These are phyloP conservation scores for Hirschfeldia incana DNA, from an alignment of 345 rosid genomes.

Conservation along the genomic window DNA sequence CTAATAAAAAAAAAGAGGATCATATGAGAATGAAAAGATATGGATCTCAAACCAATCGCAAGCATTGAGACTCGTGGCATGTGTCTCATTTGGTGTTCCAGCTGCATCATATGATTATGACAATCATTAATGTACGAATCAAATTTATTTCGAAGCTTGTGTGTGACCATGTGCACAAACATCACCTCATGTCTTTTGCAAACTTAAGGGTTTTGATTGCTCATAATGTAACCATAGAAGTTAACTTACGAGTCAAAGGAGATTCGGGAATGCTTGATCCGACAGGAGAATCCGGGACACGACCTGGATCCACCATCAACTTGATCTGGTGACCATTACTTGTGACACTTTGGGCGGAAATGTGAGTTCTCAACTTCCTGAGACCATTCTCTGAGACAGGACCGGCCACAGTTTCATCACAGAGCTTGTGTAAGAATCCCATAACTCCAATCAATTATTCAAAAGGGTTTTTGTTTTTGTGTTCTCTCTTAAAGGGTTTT, in stretches of 20 bases:
- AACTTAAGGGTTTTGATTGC: background rate
- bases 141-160: background rate
- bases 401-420: slow-evolving; percentile 96
- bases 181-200: background rate
- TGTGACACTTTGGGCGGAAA: background rate
- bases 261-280: slow-evolving; percentile 49
- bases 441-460: slow-evolving; percentile 26
- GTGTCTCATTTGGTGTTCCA: slow-evolving; percentile 62
- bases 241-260: slow-evolving; percentile 53
- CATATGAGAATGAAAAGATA: slow-evolving; percentile 1
- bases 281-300: slow-evolving; percentile 44
- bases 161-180: background rate
- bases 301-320: slow-evolving; percentile 41
- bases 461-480: background rate
- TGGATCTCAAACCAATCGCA: slow-evolving; percentile 56
- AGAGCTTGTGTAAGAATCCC: slow-evolving; percentile 78
- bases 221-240: slow-evolving; percentile 15
- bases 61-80: slow-evolving; percentile 56
- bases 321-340: slow-evolving; percentile 26
- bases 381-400: slow-evolving; percentile 75
- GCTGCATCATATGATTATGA: slow-evolving; percentile 49
- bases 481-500: background rate
- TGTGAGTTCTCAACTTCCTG: slow-evolving; percentile 54
- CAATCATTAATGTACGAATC: background rate
- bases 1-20: background rate